Percentiles rank a stretch among this genome's conserved stretches.
phyloP scores from a whole-genome alignment of 257 asterid genomes.

The Nicotiana obtusifolia region DNA sequence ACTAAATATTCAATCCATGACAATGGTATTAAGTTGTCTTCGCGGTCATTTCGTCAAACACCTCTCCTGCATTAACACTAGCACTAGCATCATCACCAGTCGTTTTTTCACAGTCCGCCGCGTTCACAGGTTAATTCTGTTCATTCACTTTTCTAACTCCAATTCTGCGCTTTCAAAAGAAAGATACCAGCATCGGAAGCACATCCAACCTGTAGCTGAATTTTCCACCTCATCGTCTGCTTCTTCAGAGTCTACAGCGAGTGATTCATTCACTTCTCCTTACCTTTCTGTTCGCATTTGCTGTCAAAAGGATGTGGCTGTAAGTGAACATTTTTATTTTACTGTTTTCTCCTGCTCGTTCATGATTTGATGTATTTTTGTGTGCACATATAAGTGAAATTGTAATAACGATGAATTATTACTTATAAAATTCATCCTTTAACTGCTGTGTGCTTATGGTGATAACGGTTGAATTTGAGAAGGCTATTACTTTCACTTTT shows the following conservation, averaged over 20 bases:
- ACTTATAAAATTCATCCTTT: no score
- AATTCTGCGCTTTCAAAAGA: neutral
- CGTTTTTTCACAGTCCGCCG: slow-evolving; percentile 27
- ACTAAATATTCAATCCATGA: slow-evolving; percentile 13
- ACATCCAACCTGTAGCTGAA: slow-evolving; percentile 15
- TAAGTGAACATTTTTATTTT: slow-evolving; percentile 24
- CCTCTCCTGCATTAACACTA: slow-evolving; percentile 31
- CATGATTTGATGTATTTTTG: neutral
- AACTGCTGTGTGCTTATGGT: no score
- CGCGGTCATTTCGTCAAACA: slow-evolving; percentile 74
- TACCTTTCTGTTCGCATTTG: slow-evolving; percentile 72
- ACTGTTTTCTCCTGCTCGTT: neutral
- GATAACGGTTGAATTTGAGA: neutral
- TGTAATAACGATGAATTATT: no score
- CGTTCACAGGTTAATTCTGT: slow-evolving; percentile 13
- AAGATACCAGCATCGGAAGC: slow-evolving; percentile 6
- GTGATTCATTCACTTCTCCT: slow-evolving; percentile 44
- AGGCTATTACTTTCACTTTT: neutral
- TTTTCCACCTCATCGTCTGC: slow-evolving; percentile 26
- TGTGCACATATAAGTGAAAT: neutral
- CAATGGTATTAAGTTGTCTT: slow-evolving; percentile 21
- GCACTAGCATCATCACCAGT: slow-evolving; percentile 22
- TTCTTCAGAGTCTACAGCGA: slow-evolving; percentile 12
- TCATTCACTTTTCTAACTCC: slow-evolving; percentile 2
- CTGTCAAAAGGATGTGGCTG: slow-evolving; percentile 55